Evolutionary conservation across 306 rosid genomes (phyloP).

Genomic region (Arachis stenosperma): DNA sequence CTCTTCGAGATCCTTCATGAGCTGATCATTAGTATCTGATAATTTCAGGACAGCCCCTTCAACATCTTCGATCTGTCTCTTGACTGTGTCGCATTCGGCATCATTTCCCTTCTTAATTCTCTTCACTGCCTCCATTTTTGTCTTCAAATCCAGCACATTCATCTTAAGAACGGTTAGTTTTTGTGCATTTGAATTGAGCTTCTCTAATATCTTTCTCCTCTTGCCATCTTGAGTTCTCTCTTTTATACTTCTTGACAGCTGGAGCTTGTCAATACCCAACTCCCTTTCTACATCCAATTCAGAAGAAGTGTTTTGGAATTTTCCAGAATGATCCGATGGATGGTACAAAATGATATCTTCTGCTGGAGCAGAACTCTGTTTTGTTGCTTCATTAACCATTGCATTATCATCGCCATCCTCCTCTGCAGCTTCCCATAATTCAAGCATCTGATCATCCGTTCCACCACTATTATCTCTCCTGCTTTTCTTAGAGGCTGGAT

Average conservation of each 20-base stretch:
- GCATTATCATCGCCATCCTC: conserved; percentile 47
- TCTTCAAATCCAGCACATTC: conserved; percentile 63
- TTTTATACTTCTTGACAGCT: conserved; percentile 52
- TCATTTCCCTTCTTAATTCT: conserved; percentile 52
- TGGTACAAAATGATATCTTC: conserved; percentile 47
- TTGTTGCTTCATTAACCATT: conserved; percentile 37
- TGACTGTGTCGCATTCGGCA: conserved; percentile 65
- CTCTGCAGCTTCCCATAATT: conserved; percentile 88
- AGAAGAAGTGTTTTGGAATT: conserved; percentile 49
- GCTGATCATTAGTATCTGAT: conserved; percentile 57
- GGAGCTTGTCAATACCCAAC: conserved; percentile 73
- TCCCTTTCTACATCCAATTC: conserved; percentile 74
- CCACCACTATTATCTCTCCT: conserved; percentile 61
- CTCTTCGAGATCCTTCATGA: conserved; percentile 64
- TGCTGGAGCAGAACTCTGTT: conserved; percentile 43
- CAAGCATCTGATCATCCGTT: conserved; percentile 83
- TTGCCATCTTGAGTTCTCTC: conserved; percentile 57
- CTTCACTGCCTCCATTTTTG: conserved; percentile 62
- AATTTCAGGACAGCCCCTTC: conserved; percentile 74
- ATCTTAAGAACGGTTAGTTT: conserved; percentile 62
- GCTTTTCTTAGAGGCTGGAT: conserved; percentile 54
- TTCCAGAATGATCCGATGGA: conserved; percentile 47
- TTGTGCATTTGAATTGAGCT: conserved; percentile 74
- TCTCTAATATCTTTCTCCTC: conserved; percentile 72
- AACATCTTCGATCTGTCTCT: conserved; percentile 72